Evolutionary conservation across 805 yeast species (phyloP).

Genomic region (Millerozyma miso): DNA sequence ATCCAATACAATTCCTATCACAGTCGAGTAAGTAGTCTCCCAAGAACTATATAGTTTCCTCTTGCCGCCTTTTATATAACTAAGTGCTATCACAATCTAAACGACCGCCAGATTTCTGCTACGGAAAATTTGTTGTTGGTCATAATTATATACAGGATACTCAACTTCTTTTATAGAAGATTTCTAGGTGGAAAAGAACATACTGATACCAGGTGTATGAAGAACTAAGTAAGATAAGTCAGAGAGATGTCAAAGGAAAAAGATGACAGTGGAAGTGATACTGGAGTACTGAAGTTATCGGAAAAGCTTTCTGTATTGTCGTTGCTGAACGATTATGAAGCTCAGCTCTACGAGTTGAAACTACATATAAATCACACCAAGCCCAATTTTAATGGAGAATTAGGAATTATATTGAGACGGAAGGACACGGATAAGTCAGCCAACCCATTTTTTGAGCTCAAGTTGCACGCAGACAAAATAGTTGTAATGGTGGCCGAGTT

Average conservation of each 20-base stretch:
- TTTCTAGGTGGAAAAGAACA: no score
- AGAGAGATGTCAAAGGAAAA: background rate
- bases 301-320: background rate
- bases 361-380: slow-evolving; percentile 39
- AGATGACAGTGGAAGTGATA: background rate
- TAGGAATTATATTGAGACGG: slow-evolving; percentile 24
- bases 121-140: slow-evolving; percentile 4
- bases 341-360: slow-evolving; percentile 34
- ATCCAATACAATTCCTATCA: no score
- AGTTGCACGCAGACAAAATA: slow-evolving; percentile 39
- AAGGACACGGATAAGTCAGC: slow-evolving; percentile 17
- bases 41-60: no score
- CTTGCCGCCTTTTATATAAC: background rate
- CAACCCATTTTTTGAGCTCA: slow-evolving; percentile 13
- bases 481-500: slow-evolving; percentile 33
- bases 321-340: slow-evolving; percentile 20
- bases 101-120: background rate
- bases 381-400: slow-evolving; percentile 44
- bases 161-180: no score
- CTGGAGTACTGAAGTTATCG: background rate
- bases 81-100: background rate
- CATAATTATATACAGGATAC: background rate
- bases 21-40: no score
- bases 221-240: no score
- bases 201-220: no score